phyloP scores from a whole-genome alignment of 805 yeast species.

The Starmerella bombi region DNA sequence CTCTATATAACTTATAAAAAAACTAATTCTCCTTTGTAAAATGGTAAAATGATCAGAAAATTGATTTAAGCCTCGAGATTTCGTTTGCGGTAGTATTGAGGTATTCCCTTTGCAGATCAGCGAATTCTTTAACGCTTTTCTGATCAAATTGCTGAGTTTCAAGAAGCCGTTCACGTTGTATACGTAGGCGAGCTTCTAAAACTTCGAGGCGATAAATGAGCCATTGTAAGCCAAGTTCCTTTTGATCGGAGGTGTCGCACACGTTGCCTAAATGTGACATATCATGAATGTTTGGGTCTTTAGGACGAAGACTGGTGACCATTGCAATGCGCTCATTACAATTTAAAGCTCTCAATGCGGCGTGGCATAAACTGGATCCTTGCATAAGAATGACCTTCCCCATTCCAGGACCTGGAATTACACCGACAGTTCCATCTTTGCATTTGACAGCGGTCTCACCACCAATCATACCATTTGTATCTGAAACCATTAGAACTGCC shows the following conservation, averaged over 20 bases:
- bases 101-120: conserved; percentile 2
- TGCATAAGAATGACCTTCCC: conserved; percentile 42
- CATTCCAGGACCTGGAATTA: conserved; percentile 32
- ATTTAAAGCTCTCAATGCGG: conserved; percentile 36
- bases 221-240: conserved; percentile 20
- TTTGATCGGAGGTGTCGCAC: conserved; percentile 15
- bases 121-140: not conserved
- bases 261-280: conserved; percentile 24
- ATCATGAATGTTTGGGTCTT: conserved; percentile 18
- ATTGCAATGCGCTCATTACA: conserved; percentile 27
- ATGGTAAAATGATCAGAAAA: no score
- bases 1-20: no score
- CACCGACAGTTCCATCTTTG: conserved; percentile 26
- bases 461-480: conserved; percentile 45
- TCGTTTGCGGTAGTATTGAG: conserved; percentile 12
- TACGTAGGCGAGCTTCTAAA: conserved; percentile 8
- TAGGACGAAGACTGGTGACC: conserved; percentile 26
- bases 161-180: conserved; percentile 8
- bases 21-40: no score
- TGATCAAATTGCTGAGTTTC: not conserved
- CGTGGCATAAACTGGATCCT: conserved; percentile 35
- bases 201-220: conserved; percentile 17
- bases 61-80: conserved; percentile 1
- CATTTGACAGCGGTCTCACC: conserved; percentile 40
- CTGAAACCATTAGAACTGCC: conserved; percentile 50